Base-by-base conservation (phyloP, 768 basidiomycete genomes). In the Chalciporus chontae region DNA sequence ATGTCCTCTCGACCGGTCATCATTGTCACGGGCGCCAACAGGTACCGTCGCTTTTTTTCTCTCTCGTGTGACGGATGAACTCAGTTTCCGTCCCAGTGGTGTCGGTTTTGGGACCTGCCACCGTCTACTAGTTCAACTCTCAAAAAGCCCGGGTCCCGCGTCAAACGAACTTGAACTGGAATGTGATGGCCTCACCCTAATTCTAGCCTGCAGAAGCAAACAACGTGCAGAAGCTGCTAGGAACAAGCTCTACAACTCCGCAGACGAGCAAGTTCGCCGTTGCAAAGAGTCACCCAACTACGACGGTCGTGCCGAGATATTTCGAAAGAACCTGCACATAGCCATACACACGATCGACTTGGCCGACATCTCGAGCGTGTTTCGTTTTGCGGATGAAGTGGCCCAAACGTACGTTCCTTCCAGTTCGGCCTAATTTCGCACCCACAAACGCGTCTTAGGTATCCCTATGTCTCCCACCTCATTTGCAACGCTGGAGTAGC, bases 91-190 rank as follows among this genome's bases (percentile, higher is more conserved):
- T 50, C 49, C 3, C 63, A 93, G 90, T 34, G 91, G 91, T 48
- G 76, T 94, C 15, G 91, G 91, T 14, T 87, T 85, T 63, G 89
- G 87, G 11, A 85, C 88, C 39, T 91, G 89, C 69, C 80, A 85
- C 53, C 84, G 91, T 41, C 76, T 94, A 7, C 74, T 94, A 40
- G 67, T 74, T 56, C 84, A 90, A 58, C 71, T 92, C 15, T 79
- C 79, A n/a, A 60, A 64, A 13, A 62, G 61, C 49, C 78, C 80
- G 5, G 68, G 75, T 11, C 17, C 43, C 13, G 43, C 43, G 29
- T 51, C 57, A 40, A 51, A 51, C 21, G 45, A 48, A 50, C 49
- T 50, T 53, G 63, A 52, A 36, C 47, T 58, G 11, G 65, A 67
- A 8, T 80, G 73, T 57, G 71, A 76, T 15, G 83, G 83, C 6